A percentile compares a stretch with the other conserved stretches of the same genome.
Evolutionary conservation across 2,329 filamentous ascomycete species (phyloP).

Genomic region (Coniochaeta ligniaria): DNA sequence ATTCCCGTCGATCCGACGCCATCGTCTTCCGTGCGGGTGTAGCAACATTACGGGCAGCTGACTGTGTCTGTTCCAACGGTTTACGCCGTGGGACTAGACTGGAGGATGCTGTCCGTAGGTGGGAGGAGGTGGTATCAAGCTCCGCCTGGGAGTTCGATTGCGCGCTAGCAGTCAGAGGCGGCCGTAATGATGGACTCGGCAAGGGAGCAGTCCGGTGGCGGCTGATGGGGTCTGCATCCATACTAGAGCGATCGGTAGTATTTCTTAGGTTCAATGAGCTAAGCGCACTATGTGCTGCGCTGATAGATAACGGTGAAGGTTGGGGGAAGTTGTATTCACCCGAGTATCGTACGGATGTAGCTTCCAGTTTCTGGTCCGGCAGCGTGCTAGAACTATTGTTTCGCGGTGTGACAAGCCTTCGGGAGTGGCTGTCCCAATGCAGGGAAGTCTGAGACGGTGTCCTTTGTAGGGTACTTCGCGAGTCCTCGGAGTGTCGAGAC

Average conservation of each 20-base stretch:
- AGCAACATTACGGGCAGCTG: neutral
- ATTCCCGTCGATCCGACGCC: neutral
- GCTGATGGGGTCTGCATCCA: slow-evolving; percentile 5
- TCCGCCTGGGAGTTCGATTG: neutral
- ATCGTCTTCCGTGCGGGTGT: neutral
- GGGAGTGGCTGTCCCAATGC: slow-evolving; percentile 49
- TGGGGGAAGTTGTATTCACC: slow-evolving; percentile 29
- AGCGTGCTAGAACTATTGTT: slow-evolving; percentile 21
- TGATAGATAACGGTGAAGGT: slow-evolving; percentile 43
- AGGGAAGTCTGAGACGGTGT: neutral
- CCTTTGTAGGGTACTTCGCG: neutral
- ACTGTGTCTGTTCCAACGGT: neutral
- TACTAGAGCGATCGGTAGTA: slow-evolving; percentile 3
- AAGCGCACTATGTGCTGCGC: slow-evolving; percentile 49
- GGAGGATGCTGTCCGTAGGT: neutral
- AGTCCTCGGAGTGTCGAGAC: slow-evolving; percentile 4
- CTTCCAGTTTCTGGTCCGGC: slow-evolving; percentile 18
- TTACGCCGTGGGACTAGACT: neutral
- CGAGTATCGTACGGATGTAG: slow-evolving; percentile 26
- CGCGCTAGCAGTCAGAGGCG: slow-evolving; percentile 5
- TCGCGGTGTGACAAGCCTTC: slow-evolving; percentile 37
- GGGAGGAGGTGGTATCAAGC: neutral
- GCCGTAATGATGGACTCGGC: slow-evolving; percentile 9
- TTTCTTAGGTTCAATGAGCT: slow-evolving; percentile 23
- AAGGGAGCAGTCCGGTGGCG: slow-evolving; percentile 10